These are phyloP conservation scores for Salix purpurea DNA, from an alignment of 345 rosid species.

Conservation along the genomic window DNA sequence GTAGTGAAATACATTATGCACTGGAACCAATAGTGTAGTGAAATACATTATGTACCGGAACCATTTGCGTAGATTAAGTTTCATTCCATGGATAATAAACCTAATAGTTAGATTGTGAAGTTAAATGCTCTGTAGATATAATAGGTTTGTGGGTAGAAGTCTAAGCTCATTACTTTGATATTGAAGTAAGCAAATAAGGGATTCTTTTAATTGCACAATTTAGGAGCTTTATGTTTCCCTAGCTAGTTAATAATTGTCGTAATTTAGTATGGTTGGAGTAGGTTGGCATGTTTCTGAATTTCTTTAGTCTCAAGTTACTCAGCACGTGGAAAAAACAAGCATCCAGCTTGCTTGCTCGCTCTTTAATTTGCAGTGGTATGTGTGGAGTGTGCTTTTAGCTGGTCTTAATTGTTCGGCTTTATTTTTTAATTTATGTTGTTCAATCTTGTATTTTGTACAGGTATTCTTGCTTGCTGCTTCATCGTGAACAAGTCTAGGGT, in stretches of 20 bases:
- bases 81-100: not conserved
- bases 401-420: not conserved
- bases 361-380: not conserved
- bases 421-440: not conserved
- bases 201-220: not conserved
- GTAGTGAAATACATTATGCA: not conserved
- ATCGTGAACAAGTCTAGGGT: slow-evolving; percentile 9
- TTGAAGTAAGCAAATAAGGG: not conserved
- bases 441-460: slow-evolving; percentile 13
- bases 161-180: not conserved
- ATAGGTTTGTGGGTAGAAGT: not conserved
- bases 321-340: not conserved
- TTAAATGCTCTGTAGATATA: not conserved
- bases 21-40: not conserved
- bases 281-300: not conserved
- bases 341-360: not conserved
- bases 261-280: not conserved
- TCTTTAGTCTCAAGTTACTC: not conserved
- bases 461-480: slow-evolving; percentile 10
- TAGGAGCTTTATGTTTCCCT: not conserved
- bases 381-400: not conserved
- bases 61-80: not conserved
- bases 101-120: not conserved
- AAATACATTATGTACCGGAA: not conserved
- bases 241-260: not conserved